Evolutionary conservation across 2,329 filamentous ascomycete species (phyloP), one percentile per base, ranked within the genome.

Genomic region (Diaporthe sp.): DNA sequence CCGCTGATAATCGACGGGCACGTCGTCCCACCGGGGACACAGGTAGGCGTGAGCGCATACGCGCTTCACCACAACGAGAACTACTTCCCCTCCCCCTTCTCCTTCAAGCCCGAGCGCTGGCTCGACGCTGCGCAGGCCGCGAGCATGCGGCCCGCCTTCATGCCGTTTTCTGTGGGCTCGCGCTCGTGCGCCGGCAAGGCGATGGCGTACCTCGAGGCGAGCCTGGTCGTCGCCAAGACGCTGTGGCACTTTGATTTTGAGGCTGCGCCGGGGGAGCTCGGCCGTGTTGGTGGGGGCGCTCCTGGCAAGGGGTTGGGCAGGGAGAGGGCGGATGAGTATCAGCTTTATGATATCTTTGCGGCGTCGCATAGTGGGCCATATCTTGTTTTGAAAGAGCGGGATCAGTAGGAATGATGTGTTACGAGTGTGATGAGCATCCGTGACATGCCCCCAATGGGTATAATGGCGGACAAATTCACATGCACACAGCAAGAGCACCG

Each of bases 21-120:
- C 55, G 10, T 61, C 22, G 37, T 76, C 22, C 76, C 74, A 0
- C 47, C n/a, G 2, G 76, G 76, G 5, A 77, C 74, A 2, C 39
- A 71, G 37, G 83, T 84, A 49, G 86, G 85, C 2, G 86, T 85
- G 5, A 84, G 84, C 4, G 82, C 83, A 7, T 87, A 85, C 80
- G 82, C 85, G 1, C 84, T 87, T 55, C 85, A 87, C 75, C 85
- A 86, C 31, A 84, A 86, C 71, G 79, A 83, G 7, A 72, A 81
- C 10, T 86, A 87, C 80, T 87, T 85, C 78, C 84, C 84, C 1
- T 79, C 84, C 39, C 83, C 86, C 1, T 82, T 83, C 68, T 74
- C 77, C 0, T 88, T 83, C 76, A 75, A 84, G 20, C 86, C 86
- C 0, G 85, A 87, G 77, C 82, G 86, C 22, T 88, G 86, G 86